These are phyloP conservation scores for Lachancea meyersii DNA, from an alignment of 805 yeast species.

Conservation along the genomic window DNA sequence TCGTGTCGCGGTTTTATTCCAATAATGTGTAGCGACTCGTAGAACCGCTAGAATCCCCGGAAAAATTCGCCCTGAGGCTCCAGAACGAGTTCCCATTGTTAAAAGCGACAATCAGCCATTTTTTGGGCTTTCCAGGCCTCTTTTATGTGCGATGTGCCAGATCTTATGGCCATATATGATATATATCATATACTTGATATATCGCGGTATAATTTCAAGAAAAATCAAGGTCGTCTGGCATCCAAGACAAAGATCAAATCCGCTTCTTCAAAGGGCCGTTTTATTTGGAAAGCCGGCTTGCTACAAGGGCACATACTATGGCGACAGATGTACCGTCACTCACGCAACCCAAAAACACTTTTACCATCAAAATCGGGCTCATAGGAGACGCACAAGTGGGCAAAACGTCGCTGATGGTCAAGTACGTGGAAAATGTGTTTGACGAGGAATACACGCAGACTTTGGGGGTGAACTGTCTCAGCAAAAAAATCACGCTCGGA, in stretches of 20 bases:
- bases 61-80: too few species aligned
- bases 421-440: slow-evolving; percentile 90
- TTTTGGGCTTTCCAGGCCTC: too few species aligned
- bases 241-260: background rate
- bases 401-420: slow-evolving; percentile 92
- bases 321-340: slow-evolving; percentile 4
- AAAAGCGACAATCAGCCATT: too few species aligned
- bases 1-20: too few species aligned
- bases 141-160: background rate
- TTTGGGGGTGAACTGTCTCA: slow-evolving; percentile 91
- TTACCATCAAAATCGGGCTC: slow-evolving; percentile 70
- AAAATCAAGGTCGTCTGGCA: background rate
- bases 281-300: background rate
- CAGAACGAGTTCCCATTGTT: too few species aligned
- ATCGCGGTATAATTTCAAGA: background rate
- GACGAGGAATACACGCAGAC: slow-evolving; percentile 92
- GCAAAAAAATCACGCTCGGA: slow-evolving; percentile 74
- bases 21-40: too few species aligned
- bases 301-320: background rate
- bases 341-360: slow-evolving; percentile 17
- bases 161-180: too few species aligned
- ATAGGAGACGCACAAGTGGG: slow-evolving; percentile 96
- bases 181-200: background rate
- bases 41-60: too few species aligned
- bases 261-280: background rate